These are phyloP conservation scores for Thermothelomyces thermophilus DNA, from an alignment of 2,329 filamentous ascomycete genomes.

Conservation along the genomic window DNA sequence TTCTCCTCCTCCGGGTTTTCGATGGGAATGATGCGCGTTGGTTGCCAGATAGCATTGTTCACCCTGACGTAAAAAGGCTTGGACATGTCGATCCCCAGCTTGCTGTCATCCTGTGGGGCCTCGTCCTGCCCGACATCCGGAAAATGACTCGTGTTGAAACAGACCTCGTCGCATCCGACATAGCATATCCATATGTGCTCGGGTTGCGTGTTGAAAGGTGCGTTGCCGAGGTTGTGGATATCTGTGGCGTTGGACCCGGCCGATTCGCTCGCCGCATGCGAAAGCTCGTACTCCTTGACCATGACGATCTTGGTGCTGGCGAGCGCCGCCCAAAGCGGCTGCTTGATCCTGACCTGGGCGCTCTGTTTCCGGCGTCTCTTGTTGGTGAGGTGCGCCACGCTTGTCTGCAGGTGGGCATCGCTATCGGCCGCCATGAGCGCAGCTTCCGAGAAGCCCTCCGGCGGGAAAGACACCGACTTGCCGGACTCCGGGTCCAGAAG, in stretches of 20 bases:
- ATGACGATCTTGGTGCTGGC: constrained; percentile 96
- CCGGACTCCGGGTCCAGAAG: constrained; percentile 58
- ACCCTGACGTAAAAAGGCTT: constrained; percentile 76
- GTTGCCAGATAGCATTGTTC: constrained; percentile 75
- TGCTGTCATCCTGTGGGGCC: constrained; percentile 32
- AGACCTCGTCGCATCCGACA: constrained; percentile 69
- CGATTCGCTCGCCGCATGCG: constrained; percentile 66
- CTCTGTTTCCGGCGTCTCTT: constrained; percentile 90
- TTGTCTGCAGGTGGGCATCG: constrained; percentile 46
- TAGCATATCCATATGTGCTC: constrained; percentile 77
- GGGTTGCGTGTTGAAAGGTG: constrained; percentile 62
- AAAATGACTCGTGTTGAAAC: constrained; percentile 66
- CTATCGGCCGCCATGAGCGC: constrained; percentile 49
- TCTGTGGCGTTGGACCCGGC: constrained; percentile 69
- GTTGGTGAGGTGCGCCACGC: constrained; percentile 48
- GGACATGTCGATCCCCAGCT: constrained; percentile 53
- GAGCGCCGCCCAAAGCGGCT: constrained; percentile 89
- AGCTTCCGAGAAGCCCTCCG: constrained; percentile 35
- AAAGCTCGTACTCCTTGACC: constrained; percentile 84
- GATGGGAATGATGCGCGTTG: constrained; percentile 60
- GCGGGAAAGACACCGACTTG: constrained; percentile 36
- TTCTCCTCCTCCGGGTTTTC: constrained; percentile 32
- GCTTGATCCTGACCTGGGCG: constrained; percentile 80
- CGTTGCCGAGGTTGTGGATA: constrained; percentile 69
- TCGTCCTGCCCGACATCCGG: constrained; percentile 35